A percentile compares a stretch with the other conserved stretches of the same genome.
phyloP scores from a whole-genome alignment of 2,329 filamentous ascomycete genomes.

The Botrytis pseudocinerea region DNA sequence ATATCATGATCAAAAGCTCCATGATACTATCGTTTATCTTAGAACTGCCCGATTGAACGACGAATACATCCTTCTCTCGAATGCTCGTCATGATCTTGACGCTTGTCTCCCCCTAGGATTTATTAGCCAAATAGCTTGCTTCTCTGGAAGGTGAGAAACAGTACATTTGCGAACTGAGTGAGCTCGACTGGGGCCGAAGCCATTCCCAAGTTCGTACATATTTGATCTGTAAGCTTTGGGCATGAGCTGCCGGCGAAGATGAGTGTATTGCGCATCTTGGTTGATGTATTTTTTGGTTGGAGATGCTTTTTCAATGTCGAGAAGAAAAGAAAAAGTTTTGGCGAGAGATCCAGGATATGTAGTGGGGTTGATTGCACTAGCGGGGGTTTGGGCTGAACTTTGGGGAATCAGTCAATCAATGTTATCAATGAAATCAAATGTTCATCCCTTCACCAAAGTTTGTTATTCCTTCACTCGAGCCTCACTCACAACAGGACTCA shows the following conservation, averaged over 20 bases:
- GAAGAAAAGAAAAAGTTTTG: slow-evolving; percentile 22
- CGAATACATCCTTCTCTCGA: slow-evolving; percentile 97
- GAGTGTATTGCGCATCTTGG: slow-evolving; percentile 62
- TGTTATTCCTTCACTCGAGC: background rate
- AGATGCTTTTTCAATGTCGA: slow-evolving; percentile 21
- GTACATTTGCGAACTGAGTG: slow-evolving; percentile 70
- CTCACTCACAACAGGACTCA: background rate
- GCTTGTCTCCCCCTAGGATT: slow-evolving; percentile 63
- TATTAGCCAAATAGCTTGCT: slow-evolving; percentile 33
- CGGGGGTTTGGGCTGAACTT: background rate
- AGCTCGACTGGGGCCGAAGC: slow-evolving; percentile 63
- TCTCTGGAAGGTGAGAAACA: slow-evolving; percentile 33
- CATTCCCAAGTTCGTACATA: slow-evolving; percentile 70
- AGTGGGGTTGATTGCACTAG: slow-evolving; percentile 5
- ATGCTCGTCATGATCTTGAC: slow-evolving; percentile 73
- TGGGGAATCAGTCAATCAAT: background rate
- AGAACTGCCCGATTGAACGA: slow-evolving; percentile 93
- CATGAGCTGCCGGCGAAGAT: slow-evolving; percentile 69
- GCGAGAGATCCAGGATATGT: slow-evolving; percentile 2
- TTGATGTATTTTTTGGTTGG: background rate
- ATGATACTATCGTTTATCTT: slow-evolving; percentile 99
- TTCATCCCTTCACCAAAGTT: slow-evolving; percentile 6
- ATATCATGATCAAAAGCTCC: slow-evolving; percentile 99
- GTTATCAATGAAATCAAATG: background rate
- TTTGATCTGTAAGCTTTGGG: slow-evolving; percentile 62